Evolutionary conservation across 2,329 filamentous ascomycete genomes (phyloP).

Genomic region (Verticillium nubilum): DNA sequence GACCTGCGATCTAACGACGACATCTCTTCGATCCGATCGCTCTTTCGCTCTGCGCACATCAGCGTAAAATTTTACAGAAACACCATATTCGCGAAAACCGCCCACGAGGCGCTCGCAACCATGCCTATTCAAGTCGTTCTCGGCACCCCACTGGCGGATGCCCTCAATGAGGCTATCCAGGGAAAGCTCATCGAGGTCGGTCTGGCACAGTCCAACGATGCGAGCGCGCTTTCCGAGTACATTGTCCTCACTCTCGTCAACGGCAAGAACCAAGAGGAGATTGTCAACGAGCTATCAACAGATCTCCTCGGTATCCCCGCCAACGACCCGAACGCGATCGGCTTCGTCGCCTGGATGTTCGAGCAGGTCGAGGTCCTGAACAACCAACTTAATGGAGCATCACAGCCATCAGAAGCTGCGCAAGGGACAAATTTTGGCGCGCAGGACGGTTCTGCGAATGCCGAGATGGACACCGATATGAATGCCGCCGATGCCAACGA

Average conservation of each 20-base stretch:
- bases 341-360: conserved; percentile 93
- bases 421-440: conserved; percentile 21
- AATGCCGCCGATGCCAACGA: conserved; percentile 46
- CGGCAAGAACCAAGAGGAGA: conserved; percentile 86
- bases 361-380: conserved; percentile 70
- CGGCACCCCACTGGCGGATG: conserved; percentile 78
- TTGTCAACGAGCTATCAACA: conserved; percentile 79
- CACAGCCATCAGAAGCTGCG: conserved; percentile 17
- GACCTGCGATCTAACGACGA: not conserved
- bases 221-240: conserved; percentile 86
- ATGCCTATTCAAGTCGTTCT: conserved; percentile 77
- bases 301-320: conserved; percentile 79
- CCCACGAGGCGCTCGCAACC: conserved; percentile 19
- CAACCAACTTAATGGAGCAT: conserved; percentile 51
- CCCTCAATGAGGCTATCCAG: conserved; percentile 71
- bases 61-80: not conserved
- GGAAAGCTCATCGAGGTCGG: conserved; percentile 89
- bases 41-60: not conserved
- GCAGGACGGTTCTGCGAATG: conserved; percentile 27
- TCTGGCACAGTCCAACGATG: conserved; percentile 76
- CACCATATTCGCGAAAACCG: not conserved
- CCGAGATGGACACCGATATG: conserved; percentile 68
- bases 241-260: conserved; percentile 97
- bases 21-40: not conserved
- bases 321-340: conserved; percentile 74